Percentiles rank a stretch among this genome's conserved stretches.
Conservation (phyloP, 1,139 yeast genomes). For the Blastobotrys illinoisensis region DNA sequence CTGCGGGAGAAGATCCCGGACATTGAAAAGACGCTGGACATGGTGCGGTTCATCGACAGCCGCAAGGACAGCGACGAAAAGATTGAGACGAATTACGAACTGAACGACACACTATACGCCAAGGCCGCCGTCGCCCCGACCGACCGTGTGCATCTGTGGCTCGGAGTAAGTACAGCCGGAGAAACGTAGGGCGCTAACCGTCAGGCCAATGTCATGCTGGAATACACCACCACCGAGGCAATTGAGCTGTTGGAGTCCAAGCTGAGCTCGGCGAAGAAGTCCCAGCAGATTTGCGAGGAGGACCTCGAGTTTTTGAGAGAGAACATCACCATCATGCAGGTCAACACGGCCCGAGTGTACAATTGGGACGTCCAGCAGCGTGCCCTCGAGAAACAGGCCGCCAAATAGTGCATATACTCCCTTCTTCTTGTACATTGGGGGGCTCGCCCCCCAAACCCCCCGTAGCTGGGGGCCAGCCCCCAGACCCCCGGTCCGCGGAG, state of each 20-base stretch:
- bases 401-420: background rate
- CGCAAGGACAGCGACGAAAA: constrained; percentile 42
- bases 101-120: constrained; percentile 87
- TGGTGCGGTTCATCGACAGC: constrained; percentile 55
- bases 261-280: constrained; percentile 56
- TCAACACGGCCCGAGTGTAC: constrained; percentile 88
- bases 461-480: no score
- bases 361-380: constrained; percentile 95
- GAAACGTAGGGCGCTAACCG: background rate
- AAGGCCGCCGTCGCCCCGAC: constrained; percentile 64
- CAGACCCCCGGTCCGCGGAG: no score
- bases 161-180: constrained; percentile 48
- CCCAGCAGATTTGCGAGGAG: constrained; percentile 59
- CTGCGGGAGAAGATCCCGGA: constrained; percentile 81
- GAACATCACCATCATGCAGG: constrained; percentile 96
- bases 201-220: constrained; percentile 89
- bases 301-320: constrained; percentile 87
- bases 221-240: constrained; percentile 88
- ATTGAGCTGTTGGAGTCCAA: constrained; percentile 59
- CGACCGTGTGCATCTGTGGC: constrained; percentile 77
- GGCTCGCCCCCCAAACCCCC: no score
- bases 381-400: constrained; percentile 35
- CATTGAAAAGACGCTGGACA: constrained; percentile 72
- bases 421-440: no score
- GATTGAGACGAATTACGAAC: constrained; percentile 72